Base-by-base conservation (phyloP, 345 rosid genomes). In the Eutrema heterophyllum region DNA sequence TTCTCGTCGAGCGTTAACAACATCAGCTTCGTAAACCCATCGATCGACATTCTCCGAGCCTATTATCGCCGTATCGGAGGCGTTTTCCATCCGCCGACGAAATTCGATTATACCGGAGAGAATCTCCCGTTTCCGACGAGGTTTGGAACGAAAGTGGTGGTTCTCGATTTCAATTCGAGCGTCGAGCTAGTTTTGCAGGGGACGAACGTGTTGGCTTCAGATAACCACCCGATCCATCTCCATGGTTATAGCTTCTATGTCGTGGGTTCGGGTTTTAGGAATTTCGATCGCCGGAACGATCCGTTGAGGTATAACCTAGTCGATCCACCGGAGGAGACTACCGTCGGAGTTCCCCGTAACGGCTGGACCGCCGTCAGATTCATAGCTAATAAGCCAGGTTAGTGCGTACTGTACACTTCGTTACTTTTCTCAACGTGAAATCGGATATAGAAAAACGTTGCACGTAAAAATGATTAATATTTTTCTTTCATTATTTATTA, bases 351-450 rank as follows among this genome's bases (percentile, higher is more conserved):
- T 15, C 92, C 92, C 21, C 86, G 87, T 16, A 88, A 87, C 9
- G 98, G 98, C 24, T 91, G 98, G 98, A 82, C 87, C 13, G 97
- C 94, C 76, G 83, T 93, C 79, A 81, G 93, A 40, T 91, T 89
- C 59, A 58, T 73, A 33, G 95, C 97, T 27, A 75, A 86, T 55
- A 94, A 94, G 81, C 98, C 98, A 72, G 98, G 98, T 86, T 4
- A 27, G 78, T 27, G 41, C 81, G 30, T 15, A 14, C 36, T 3
- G 6, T 53, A 55, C 72, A 16, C 41, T 41, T 38, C 15, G 15
- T 26, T 38, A 63, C 41, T 6, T 14, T 53, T 27, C 58, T 38
- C 26, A 9, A 35, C 43, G 13, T 57, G 62, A 36, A 57, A 18
- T 16, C 15, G 4, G n/a, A 52, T 26, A 27, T 53, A 6, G 21